Evolutionary conservation across 768 basidiomycete species (phyloP), one percentile per base, ranked within the genome.

Genomic region (Rhizopogon salebrosus): DNA sequence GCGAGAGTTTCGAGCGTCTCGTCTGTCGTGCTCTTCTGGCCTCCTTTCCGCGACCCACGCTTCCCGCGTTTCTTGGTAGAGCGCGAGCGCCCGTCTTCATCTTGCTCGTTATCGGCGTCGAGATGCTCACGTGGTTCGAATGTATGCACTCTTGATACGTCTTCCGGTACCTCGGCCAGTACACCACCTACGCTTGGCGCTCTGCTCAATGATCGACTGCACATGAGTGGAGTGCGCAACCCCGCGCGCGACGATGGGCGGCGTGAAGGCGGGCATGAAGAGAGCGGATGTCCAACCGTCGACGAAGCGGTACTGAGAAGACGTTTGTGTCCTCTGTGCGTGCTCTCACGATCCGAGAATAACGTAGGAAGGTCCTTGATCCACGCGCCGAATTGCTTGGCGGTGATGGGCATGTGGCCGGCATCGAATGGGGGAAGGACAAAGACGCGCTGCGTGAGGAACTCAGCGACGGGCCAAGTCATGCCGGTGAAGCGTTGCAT

Each of bases 401-500:
- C 95, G 23, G 82, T 80, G 51, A 89, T 83, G 11, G 64, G 68
- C 1, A 23, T 35, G 9, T 49, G 76, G 45, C 45, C 42, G 43
- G 73, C 65, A 58, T 87, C 89, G 38, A 72, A 67, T 4, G 78
- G 74, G 36, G 90, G 80, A 58, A 91, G 75, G 67, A 85, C 90
- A 67, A 99, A 95, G 23, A 99, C 87, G 52, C 80, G 80, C 55
- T 80, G 78, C 51, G 92, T 85, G 46, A 99, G 80, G 68, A 91
- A 92, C 24, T 90, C 85, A 2, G 95, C 95, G 36, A 98, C 93
- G 49, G 86, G 72, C 27, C 74, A 71, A 18, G 89, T 92, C 89
- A 92, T 92, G 54, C 91, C 95, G 20, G 87, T 77, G 72, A 98
- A 98, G 52, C 94, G 84, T 53, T 81, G 76, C 75, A 94, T 82